Evolutionary conservation across 106 monocot species (phyloP), one percentile per base, ranked within the genome.

Genomic region (Platanthera guangdongensis): DNA sequence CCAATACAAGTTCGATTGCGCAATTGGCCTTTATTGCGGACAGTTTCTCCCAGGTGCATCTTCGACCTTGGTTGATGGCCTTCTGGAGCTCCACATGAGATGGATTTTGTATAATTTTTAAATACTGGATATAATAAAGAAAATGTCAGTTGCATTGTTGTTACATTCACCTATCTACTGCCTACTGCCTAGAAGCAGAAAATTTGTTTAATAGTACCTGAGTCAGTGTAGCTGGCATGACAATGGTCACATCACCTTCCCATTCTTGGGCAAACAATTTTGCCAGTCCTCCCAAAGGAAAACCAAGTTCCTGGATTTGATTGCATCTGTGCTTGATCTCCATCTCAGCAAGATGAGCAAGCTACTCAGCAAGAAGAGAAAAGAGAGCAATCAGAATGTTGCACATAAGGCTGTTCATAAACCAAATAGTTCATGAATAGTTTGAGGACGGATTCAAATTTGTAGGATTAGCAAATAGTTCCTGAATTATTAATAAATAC

Each of bases 11-110:
- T 76, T 99, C 97, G 54, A 99, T 90, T 6, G 89, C 94, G 47
- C 97, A 99, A 68, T 99, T 99, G 64, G 94, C 94, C 60, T 81
- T 94, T 74, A 99, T 94, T 3, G 92, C 99, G 4, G 99, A 88
- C 4, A 99, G 92, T 75, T 99, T 94, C 84, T 99, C 99, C 99
- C 99, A 99, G 1, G 99, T 99, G 86, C 92, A 92, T 51, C 92
- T 80, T 65, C 94, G 84, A 7, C 99, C 99, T 76, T 99, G 99
- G 74, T 99, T 94, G 22, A 84, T 78, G 21, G 99, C 89, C 81
- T 92, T 99, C 63, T 99, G 94, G 74, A 92, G 84, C 77, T 99
- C 99, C 16, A 76, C 10, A 50, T 87, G 79, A 32, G 94, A 88
- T 72, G 92, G 92, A 67, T 99, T 99, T 77, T 87, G 92, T 84